These are phyloP conservation scores for Aschersonia sp. DNA, from an alignment of 2,329 filamentous ascomycete genomes.

Conservation along the genomic window DNA sequence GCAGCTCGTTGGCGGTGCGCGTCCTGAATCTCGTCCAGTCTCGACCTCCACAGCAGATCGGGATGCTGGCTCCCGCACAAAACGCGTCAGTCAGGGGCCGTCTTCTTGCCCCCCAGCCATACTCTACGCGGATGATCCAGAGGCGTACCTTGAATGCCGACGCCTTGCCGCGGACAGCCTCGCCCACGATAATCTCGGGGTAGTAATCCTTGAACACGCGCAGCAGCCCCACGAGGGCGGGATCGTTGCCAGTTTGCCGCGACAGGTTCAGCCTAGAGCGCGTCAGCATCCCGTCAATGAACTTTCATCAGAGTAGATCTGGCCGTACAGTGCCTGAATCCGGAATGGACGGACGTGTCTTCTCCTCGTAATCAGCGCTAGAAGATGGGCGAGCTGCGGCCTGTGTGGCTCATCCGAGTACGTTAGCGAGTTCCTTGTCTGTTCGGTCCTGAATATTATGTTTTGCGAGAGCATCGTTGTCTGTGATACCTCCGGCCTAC, in stretches of 20 bases:
- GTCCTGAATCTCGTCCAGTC: conserved; percentile 52
- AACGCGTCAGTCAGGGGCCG: not conserved
- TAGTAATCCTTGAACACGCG: conserved; percentile 86
- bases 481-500: no score
- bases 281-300: not conserved
- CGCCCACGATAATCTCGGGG: conserved; percentile 71
- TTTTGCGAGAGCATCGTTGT: no score
- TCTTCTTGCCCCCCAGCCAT: no score
- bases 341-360: conserved; percentile 74
- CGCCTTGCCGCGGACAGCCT: conserved; percentile 44
- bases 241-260: conserved; percentile 54
- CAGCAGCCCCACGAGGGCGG: conserved; percentile 56
- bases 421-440: no score
- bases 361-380: conserved; percentile 65
- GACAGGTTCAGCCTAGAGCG: conserved; percentile 36
- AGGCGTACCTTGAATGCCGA: conserved; percentile 42
- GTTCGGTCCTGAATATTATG: no score
- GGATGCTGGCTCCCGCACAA: conserved; percentile 39
- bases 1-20: conserved; percentile 33
- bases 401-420: conserved; percentile 13
- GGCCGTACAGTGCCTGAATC: conserved; percentile 55
- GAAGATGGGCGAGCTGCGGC: conserved; percentile 55
- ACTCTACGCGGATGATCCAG: not conserved
- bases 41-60: conserved; percentile 59
- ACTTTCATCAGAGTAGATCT: not conserved